A percentile compares a stretch with the other conserved stretches of the same genome.
These are phyloP conservation scores for Xylariaceae sp. DNA, from an alignment of 2,329 filamentous ascomycete genomes.

Conservation along the genomic window DNA sequence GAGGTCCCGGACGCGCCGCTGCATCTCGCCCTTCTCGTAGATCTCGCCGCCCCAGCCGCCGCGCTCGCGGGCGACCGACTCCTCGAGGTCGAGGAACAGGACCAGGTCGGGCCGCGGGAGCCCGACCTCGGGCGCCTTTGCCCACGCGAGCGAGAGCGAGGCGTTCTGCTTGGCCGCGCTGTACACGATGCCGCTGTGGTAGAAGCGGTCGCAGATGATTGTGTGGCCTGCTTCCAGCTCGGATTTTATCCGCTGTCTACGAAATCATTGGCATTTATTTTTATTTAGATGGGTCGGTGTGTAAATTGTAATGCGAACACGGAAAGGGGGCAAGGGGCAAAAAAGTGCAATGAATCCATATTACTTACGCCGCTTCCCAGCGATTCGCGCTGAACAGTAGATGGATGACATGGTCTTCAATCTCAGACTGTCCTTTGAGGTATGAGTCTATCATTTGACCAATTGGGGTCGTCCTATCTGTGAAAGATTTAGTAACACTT, in stretches of 20 bases:
- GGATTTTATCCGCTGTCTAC: slow-evolving; percentile 45
- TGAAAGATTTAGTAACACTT: slow-evolving; percentile 3
- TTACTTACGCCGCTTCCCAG: slow-evolving; percentile 66
- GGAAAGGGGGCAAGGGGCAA: not conserved
- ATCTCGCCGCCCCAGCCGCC: slow-evolving; percentile 87
- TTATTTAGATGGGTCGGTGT: no score
- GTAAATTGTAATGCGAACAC: not conserved
- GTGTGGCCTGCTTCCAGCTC: slow-evolving; percentile 62
- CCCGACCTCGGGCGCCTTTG: slow-evolving; percentile 75
- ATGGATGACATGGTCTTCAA: slow-evolving; percentile 87
- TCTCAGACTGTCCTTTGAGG: slow-evolving; percentile 62
- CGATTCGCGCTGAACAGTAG: slow-evolving; percentile 86
- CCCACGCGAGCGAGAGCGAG: slow-evolving; percentile 68
- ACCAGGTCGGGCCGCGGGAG: slow-evolving; percentile 83
- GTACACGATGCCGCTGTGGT: slow-evolving; percentile 91
- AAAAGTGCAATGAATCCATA: not conserved
- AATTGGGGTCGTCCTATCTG: slow-evolving; percentile 77
- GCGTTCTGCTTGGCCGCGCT: slow-evolving; percentile 79
- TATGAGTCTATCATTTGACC: slow-evolving; percentile 84
- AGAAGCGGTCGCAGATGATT: slow-evolving; percentile 87
- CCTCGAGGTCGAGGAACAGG: slow-evolving; percentile 77
- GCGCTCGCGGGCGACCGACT: slow-evolving; percentile 64
- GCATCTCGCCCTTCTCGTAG: slow-evolving; percentile 82
- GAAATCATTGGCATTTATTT: no score
- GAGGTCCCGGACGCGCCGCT: slow-evolving; percentile 68